Evolutionary conservation across 495 filamentous ascomycete genomes (phyloP).

Genomic region (Hyaloscypha variabilis): DNA sequence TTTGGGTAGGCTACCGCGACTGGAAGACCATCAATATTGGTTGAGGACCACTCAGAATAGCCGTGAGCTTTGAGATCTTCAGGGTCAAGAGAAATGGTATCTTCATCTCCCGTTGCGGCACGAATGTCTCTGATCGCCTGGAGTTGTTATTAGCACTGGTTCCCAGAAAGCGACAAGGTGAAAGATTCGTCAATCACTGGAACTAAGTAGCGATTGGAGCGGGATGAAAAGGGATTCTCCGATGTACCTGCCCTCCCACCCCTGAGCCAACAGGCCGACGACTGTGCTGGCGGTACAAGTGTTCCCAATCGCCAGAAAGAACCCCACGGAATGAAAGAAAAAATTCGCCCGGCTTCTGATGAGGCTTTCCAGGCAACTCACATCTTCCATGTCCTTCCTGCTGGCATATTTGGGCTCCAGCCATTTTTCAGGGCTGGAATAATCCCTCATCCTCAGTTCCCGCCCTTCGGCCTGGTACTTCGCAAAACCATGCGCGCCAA

Average conservation of each 20-base stretch:
- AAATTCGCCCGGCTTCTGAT: neutral
- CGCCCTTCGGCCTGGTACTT: neutral
- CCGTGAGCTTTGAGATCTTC: slow-evolving; percentile 82
- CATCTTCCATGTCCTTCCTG: slow-evolving; percentile 50
- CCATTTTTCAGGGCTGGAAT: slow-evolving; percentile 39
- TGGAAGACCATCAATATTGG: slow-evolving; percentile 75
- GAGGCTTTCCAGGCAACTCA: slow-evolving; percentile 32
- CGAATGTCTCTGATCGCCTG: slow-evolving; percentile 68
- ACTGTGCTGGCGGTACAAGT: neutral
- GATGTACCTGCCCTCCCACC: neutral
- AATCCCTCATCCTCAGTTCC: slow-evolving; percentile 21
- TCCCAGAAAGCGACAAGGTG: neutral
- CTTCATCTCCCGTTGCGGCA: slow-evolving; percentile 59
- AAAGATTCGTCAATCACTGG: neutral
- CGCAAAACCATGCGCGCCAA: slow-evolving; percentile 45
- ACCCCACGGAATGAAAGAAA: neutral
- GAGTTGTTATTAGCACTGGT: neutral
- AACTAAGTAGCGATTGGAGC: slow-evolving; percentile 2
- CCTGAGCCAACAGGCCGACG: slow-evolving; percentile 28
- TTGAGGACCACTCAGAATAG: slow-evolving; percentile 87
- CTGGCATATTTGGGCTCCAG: slow-evolving; percentile 48
- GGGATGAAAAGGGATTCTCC: neutral
- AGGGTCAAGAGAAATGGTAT: slow-evolving; percentile 79
- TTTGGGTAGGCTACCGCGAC: slow-evolving; percentile 83
- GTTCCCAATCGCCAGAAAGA: neutral